These are phyloP conservation scores for Penicillium silybi DNA, from an alignment of 495 filamentous ascomycete species.

Conservation along the genomic window DNA sequence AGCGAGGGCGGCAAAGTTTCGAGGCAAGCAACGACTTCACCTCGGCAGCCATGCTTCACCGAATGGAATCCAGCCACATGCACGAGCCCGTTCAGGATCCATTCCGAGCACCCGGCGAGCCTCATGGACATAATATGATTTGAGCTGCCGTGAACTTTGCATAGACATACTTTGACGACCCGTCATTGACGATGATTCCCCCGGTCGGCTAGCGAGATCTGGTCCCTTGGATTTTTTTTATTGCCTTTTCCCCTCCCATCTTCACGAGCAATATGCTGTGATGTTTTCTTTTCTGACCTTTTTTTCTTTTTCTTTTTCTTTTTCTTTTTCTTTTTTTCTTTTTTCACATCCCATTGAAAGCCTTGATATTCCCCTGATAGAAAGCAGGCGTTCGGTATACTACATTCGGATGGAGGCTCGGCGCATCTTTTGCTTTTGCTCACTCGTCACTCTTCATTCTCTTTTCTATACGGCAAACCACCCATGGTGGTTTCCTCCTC, in stretches of 20 bases:
- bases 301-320: slow-evolving; percentile 11
- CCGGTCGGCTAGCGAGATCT: slow-evolving; percentile 6
- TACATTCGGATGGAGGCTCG: slow-evolving; percentile 29
- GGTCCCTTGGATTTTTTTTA: slow-evolving; percentile 25
- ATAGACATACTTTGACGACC: slow-evolving; percentile 30
- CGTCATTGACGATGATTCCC: slow-evolving; percentile 30
- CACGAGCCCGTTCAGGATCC: slow-evolving; percentile 27
- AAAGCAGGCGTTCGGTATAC: slow-evolving; percentile 46
- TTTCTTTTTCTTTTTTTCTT: slow-evolving; percentile 12
- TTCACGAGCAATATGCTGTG: slow-evolving; percentile 34
- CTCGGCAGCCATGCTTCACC: slow-evolving; percentile 73
- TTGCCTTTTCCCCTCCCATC: slow-evolving; percentile 14
- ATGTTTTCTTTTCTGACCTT: slow-evolving; percentile 20
- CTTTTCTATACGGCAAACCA: slow-evolving; percentile 4
- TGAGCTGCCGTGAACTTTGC: slow-evolving; percentile 24
- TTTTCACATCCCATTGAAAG: slow-evolving; percentile 16
- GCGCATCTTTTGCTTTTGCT: slow-evolving; percentile 23
- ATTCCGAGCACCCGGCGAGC: slow-evolving; percentile 35
- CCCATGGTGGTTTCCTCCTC: slow-evolving; percentile 3
- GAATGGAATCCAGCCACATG: slow-evolving; percentile 73
- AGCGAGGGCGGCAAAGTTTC: slow-evolving; percentile 61
- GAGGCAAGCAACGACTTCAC: slow-evolving; percentile 89
- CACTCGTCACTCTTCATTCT: slow-evolving; percentile 11
- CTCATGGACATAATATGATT: slow-evolving; percentile 28
- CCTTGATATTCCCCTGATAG: slow-evolving; percentile 44